Evolutionary conservation across 768 basidiomycete species (phyloP).

Genomic region (Infundibulicybe gibba): DNA sequence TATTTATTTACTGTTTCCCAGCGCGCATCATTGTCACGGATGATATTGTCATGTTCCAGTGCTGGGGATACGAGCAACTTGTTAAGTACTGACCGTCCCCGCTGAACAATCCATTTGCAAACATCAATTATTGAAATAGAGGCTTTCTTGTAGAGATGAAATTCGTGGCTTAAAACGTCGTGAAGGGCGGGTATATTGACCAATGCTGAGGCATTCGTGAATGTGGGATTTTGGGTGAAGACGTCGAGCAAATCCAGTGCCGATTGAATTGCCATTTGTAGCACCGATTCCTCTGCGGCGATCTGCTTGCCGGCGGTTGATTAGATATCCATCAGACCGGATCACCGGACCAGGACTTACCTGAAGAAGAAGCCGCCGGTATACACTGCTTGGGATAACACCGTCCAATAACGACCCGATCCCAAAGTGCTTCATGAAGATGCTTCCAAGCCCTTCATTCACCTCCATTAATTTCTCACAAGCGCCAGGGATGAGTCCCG

Average conservation of each 20-base stretch:
- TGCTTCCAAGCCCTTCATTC: too few species aligned
- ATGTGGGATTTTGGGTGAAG: slow-evolving; percentile 5
- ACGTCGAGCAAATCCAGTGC: slow-evolving; percentile 2
- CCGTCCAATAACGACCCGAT: background rate
- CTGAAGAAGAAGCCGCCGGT: too few species aligned
- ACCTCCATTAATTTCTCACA: background rate
- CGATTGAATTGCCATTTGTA: too few species aligned
- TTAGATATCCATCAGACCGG: too few species aligned
- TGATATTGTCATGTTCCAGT: background rate
- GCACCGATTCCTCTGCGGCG: slow-evolving; percentile 17
- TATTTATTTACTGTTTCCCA: slow-evolving; percentile 10
- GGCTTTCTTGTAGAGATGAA: background rate
- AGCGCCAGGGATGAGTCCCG: background rate
- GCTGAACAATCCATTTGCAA: too few species aligned
- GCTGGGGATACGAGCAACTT: background rate
- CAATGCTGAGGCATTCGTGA: too few species aligned
- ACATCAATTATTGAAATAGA: background rate
- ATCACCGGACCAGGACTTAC: background rate
- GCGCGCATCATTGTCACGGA: background rate
- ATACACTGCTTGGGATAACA: background rate
- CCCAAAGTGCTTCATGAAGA: slow-evolving; percentile 7
- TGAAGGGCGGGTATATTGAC: too few species aligned
- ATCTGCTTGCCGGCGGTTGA: slow-evolving; percentile 10
- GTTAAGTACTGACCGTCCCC: too few species aligned
- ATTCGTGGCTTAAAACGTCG: slow-evolving; percentile 8